These are phyloP conservation scores for Leavenworthia alabamica DNA, from an alignment of 345 rosid species.

Conservation along the genomic window DNA sequence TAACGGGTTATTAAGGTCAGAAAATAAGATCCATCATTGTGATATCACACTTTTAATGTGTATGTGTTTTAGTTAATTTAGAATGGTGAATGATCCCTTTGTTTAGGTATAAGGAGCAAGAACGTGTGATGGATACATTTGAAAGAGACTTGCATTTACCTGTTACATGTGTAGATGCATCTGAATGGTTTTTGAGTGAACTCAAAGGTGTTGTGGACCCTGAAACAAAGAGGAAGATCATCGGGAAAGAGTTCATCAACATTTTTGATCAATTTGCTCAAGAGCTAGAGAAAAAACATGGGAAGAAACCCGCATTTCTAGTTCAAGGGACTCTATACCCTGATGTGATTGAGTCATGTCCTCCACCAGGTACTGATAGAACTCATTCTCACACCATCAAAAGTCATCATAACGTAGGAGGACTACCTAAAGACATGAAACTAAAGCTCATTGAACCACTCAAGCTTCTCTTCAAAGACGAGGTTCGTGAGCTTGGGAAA, in stretches of 20 bases:
- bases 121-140: slow-evolving; percentile 90
- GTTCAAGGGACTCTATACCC: slow-evolving; percentile 98
- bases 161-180: slow-evolving; percentile 82
- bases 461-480: slow-evolving; percentile 90
- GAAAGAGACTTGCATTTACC: slow-evolving; percentile 80
- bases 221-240: slow-evolving; percentile 84
- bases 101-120: slow-evolving; percentile 82
- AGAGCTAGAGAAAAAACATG: slow-evolving; percentile 64
- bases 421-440: slow-evolving; percentile 97
- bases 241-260: slow-evolving; percentile 82
- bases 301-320: slow-evolving; percentile 71
- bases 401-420: slow-evolving; percentile 99
- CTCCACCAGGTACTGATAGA: slow-evolving; percentile 93
- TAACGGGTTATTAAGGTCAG: slow-evolving; percentile 83
- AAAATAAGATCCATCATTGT: background rate
- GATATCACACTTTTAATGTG: background rate
- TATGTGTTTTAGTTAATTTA: background rate
- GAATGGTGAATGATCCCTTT: slow-evolving; percentile 16
- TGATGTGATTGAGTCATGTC: slow-evolving; percentile 96
- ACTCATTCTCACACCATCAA: slow-evolving; percentile 92
- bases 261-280: slow-evolving; percentile 78
- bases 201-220: slow-evolving; percentile 91
- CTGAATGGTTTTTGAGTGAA: slow-evolving; percentile 64
- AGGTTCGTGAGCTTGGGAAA: slow-evolving; percentile 91
- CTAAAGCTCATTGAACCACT: slow-evolving; percentile 95